Conservation (phyloP, 2,329 filamentous ascomycete species). For the Parafenestella ontariensis region DNA sequence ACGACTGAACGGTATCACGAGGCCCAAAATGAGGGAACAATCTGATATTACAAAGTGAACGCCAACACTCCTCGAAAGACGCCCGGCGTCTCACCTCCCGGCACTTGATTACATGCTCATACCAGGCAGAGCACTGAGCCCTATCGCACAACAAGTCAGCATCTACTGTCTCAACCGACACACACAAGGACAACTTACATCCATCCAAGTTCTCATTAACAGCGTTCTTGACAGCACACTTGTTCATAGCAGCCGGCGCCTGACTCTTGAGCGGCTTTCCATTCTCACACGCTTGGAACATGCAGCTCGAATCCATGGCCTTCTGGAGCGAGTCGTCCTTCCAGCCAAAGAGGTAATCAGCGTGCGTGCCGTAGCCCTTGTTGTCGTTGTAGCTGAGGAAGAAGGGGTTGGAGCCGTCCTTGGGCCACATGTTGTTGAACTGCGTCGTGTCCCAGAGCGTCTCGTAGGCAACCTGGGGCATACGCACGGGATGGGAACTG, state of each 20-base stretch:
- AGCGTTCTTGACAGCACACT: slow-evolving; percentile 30
- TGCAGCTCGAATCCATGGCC: slow-evolving; percentile 32
- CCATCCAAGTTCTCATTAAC: slow-evolving; percentile 35
- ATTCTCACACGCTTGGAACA: slow-evolving; percentile 37
- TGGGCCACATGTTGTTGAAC: slow-evolving; percentile 39
- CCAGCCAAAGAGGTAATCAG: slow-evolving; percentile 40
- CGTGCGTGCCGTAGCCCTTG: slow-evolving; percentile 39
- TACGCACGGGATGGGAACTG: slow-evolving; percentile 31
- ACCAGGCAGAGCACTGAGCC: slow-evolving; percentile 1
- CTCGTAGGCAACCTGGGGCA: slow-evolving; percentile 38
- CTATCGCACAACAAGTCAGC: neutral
- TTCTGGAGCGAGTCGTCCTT: slow-evolving; percentile 36
- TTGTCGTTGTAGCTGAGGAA: slow-evolving; percentile 34
- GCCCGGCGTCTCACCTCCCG: neutral
- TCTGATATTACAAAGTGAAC: neutral
- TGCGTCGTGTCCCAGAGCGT: slow-evolving; percentile 40
- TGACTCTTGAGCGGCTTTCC: slow-evolving; percentile 29
- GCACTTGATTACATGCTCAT: slow-evolving; percentile 1
- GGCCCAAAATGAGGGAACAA: slow-evolving; percentile 3
- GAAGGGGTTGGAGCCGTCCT: slow-evolving; percentile 34
- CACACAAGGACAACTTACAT: slow-evolving; percentile 14
- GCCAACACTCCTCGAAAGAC: neutral
- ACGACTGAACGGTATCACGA: neutral
- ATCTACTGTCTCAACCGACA: neutral
- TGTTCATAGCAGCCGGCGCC: slow-evolving; percentile 29